A percentile compares a stretch with the other conserved stretches of the same genome.
Evolutionary conservation across 345 rosid species (phyloP).

Genomic region (Rhizophora apiculata): DNA sequence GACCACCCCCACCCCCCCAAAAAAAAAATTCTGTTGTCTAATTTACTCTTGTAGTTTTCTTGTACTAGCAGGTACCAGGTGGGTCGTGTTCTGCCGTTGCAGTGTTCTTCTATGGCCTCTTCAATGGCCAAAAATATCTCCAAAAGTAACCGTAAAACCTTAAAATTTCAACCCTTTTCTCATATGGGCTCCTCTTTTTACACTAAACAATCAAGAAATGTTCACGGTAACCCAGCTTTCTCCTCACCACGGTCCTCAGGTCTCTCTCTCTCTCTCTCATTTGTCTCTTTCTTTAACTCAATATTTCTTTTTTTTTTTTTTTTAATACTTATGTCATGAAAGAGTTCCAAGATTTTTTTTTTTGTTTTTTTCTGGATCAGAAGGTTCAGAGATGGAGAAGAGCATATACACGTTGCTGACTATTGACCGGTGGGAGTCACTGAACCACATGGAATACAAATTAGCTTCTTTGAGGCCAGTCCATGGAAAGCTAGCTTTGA

Average conservation of each 20-base stretch:
- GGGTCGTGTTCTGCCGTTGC: too few species aligned
- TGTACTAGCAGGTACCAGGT: too few species aligned
- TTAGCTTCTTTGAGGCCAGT: conserved; percentile 65
- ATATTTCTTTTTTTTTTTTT: not conserved
- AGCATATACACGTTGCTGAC: conserved; percentile 75
- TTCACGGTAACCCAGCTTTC: conserved; percentile 13
- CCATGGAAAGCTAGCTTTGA: conserved; percentile 85
- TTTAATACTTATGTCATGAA: not conserved
- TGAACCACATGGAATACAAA: conserved; percentile 76
- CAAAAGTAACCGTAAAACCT: conserved; percentile 12
- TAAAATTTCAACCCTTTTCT: conserved; percentile 32
- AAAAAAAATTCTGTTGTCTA: too few species aligned
- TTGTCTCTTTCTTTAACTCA: not conserved
- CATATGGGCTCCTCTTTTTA: conserved; percentile 18
- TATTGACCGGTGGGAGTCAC: conserved; percentile 80
- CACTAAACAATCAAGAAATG: conserved; percentile 21
- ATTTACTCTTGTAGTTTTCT: too few species aligned
- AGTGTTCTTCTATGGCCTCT: conserved; percentile 1
- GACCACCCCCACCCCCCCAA: too few species aligned
- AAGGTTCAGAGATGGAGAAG: conserved; percentile 54
- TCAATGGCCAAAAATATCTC: conserved; percentile 23
- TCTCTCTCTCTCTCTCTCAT: conserved; percentile 9
- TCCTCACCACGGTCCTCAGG: conserved; percentile 29
- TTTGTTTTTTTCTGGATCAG: not conserved
- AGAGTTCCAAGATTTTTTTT: not conserved